A percentile compares a stretch with the other conserved stretches of the same genome.
These are phyloP conservation scores for Helianthus tuberosus DNA, from an alignment of 129 eudicot genomes.

Conservation along the genomic window DNA sequence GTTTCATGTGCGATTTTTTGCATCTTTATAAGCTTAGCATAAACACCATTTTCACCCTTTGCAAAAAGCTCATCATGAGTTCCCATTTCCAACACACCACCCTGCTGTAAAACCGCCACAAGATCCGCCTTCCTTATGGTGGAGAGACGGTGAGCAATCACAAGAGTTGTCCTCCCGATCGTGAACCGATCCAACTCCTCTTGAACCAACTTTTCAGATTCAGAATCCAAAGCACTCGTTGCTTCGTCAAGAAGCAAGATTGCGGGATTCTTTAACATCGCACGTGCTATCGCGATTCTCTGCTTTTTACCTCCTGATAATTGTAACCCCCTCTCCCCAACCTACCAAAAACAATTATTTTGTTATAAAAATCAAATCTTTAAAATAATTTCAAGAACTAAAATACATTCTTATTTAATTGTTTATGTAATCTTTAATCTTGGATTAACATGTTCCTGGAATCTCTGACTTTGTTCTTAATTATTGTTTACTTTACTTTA, in stretches of 20 bases:
- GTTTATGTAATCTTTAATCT: no score
- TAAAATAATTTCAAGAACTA: slow-evolving; percentile 22
- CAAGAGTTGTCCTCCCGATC: slow-evolving; percentile 94
- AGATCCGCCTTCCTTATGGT: slow-evolving; percentile 92
- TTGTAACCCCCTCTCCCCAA: slow-evolving; percentile 94
- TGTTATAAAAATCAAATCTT: neutral
- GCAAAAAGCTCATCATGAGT: slow-evolving; percentile 84
- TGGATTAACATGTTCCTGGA: slow-evolving; percentile 33
- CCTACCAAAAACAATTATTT: slow-evolving; percentile 40
- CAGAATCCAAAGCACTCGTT: slow-evolving; percentile 93
- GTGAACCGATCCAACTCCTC: slow-evolving; percentile 92
- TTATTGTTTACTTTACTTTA: slow-evolving; percentile 18
- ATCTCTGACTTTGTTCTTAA: slow-evolving; percentile 27
- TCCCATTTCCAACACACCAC: slow-evolving; percentile 80
- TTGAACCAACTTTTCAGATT: slow-evolving; percentile 93
- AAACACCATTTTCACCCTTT: slow-evolving; percentile 80
- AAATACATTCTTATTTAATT: no score
- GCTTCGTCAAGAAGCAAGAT: slow-evolving; percentile 92
- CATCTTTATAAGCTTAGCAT: slow-evolving; percentile 83
- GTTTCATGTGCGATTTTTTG: slow-evolving; percentile 92
- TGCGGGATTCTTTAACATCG: slow-evolving; percentile 95
- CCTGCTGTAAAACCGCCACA: slow-evolving; percentile 87
- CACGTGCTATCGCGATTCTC: slow-evolving; percentile 94
- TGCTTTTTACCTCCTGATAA: slow-evolving; percentile 97
- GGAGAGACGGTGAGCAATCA: slow-evolving; percentile 95